Evolutionary conservation across 1,284 basidiomycete species (phyloP), one percentile per base, ranked within the genome.

Genomic region (Schizophyllum commune): DNA sequence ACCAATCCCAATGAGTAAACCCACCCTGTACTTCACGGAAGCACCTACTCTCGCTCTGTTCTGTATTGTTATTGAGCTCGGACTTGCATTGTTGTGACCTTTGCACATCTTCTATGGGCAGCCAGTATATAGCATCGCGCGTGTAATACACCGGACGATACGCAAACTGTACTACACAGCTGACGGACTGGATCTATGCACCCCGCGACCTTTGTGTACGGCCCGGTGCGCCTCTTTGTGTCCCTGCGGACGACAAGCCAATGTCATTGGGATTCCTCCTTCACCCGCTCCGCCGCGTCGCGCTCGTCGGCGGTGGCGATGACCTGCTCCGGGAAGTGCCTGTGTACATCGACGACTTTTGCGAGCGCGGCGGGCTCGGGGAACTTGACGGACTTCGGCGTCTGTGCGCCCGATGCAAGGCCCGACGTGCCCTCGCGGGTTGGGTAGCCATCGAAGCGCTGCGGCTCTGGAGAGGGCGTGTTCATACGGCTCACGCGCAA

Each of bases 1-100:
- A 91, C 88, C 53, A 91, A 91, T 73, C 88, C 88, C 4, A 83
- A 86, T 61, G 88, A 91, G 71, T 91, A 74, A 71, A 27, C 27
- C 34, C 39, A 47, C 9, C 39, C 39, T 47, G 39, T 47, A 47
- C 17, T 17, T 11, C 39, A 13, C 39, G 4, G 39, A 11, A 47
- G 39, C 19, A 27, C 1, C 32, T 22, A 39, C 34, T 27, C 21
- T 58, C 39, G 22, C 58, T 53, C 39, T 47, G 39, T 47, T 53
- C 39, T 47, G 39, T 47, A 47, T 47, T 17, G 39, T 47, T 47
- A 47, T 47, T 17, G 17, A 47, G 17, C 9, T 17, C 39, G 39
- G 39, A 47, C 39, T 47, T 47, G 39, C 39, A 47, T 47, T 47
- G 17, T 47, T 47, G 39, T 47, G 39, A 47, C 39, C 17, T 47